Evolutionary conservation across 2,329 filamentous ascomycete genomes (phyloP).

Genomic region (Botrytis hyacinthi): DNA sequence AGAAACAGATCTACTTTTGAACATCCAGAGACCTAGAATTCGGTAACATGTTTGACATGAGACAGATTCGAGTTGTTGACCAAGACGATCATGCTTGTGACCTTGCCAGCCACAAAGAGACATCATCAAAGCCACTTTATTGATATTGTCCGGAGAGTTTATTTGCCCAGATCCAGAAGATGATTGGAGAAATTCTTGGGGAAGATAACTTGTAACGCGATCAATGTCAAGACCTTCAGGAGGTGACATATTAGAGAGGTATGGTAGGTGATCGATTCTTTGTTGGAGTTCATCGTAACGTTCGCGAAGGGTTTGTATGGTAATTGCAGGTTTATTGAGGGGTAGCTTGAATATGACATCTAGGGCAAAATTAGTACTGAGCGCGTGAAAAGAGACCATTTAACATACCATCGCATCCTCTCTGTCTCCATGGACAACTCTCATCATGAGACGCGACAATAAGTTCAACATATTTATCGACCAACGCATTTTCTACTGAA

Average conservation of each 20-base stretch:
- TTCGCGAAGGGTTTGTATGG: constrained; percentile 56
- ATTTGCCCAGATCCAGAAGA: background rate
- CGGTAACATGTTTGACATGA: constrained; percentile 82
- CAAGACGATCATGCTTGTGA: constrained; percentile 34
- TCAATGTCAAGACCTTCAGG: constrained; percentile 54
- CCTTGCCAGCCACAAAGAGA: constrained; percentile 76
- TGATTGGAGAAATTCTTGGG: constrained; percentile 47
- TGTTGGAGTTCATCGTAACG: constrained; percentile 64
- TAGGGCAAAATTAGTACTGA: constrained; percentile 35
- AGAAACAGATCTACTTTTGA: constrained; percentile 70
- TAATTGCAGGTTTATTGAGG: constrained; percentile 58
- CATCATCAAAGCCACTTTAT: constrained; percentile 63
- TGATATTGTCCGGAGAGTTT: constrained; percentile 40
- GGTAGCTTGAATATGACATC: constrained; percentile 61
- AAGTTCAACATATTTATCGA: constrained; percentile 71
- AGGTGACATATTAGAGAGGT: constrained; percentile 57
- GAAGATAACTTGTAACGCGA: constrained; percentile 49
- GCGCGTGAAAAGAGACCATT: constrained; percentile 34
- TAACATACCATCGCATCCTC: constrained; percentile 75
- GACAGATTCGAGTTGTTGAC: constrained; percentile 44
- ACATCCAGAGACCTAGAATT: constrained; percentile 90
- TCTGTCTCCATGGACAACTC: constrained; percentile 80
- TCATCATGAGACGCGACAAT: constrained; percentile 75
- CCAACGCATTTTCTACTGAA: constrained; percentile 59
- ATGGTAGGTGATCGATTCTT: constrained; percentile 57